Evolutionary conservation across 371 early-diverging fungal species (phyloP), one percentile per base, ranked within the genome.

Genomic region (Blastocladiella emersonii): DNA sequence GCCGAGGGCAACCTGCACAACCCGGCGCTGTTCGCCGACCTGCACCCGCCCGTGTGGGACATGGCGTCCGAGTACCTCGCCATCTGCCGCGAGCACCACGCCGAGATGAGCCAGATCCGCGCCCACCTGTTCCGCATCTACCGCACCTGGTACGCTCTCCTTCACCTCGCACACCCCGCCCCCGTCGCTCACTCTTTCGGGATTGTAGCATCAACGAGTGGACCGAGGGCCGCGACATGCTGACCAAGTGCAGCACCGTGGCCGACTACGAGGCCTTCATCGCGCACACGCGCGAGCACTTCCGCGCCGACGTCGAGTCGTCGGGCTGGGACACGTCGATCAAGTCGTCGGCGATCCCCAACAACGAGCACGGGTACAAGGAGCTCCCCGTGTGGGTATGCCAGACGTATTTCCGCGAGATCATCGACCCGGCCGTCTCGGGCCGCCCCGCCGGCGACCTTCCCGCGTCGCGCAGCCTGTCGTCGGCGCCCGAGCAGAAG

Each of bases 61-160:
- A 72, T 95, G 65, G 90, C 90, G 19, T 75, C 84, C 55, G 93
- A 94, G 75, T 96, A 93, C 67, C 62, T 96, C 61, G 80, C 83
- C 4, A 92, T 96, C 55, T 89, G 85, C 63, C 76, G 72, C 10
- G 69, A 68, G 27, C 65, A 36, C 64, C 78, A 56, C 61, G 81
- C 37, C 74, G 83, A 2, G 85, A 90, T 2, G 80, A 77, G 34
- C 32, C 78, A 75, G 64, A 86, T 89, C 59, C 85, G 91, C 35
- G 91, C 83, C 2, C 98, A 98, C 70, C 67, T 98, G 67, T 98
- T 98, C 75, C 95, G 95, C 69, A 75, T 98, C n/a, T 86, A 92
- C 59, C 44, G 62, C 25, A 12, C 62, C 36, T 62, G 63, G 62
- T 61, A 61, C 23, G 39, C n/a, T 1, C 35, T 61, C 17, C 1